Evolutionary conservation across 2,329 filamentous ascomycete genomes (phyloP).

Genomic region (Decorospora gaudefroyi): DNA sequence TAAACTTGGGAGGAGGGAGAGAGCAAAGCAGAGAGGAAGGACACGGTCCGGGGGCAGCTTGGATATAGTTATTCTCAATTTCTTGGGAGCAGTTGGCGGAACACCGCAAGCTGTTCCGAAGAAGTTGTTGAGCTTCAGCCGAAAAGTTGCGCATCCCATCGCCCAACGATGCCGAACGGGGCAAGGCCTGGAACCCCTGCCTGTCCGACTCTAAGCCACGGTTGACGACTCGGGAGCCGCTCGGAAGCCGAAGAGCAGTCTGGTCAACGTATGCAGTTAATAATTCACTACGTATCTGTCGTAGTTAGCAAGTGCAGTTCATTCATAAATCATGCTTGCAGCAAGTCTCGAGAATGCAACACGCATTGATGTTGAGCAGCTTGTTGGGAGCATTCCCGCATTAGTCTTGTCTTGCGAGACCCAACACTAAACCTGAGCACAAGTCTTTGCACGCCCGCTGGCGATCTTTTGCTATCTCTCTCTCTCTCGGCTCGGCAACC

Average conservation of each 20-base stretch:
- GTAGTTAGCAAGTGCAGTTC: slow-evolving; percentile 1
- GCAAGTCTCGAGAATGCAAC: too few species aligned
- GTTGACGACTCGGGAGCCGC: slow-evolving; percentile 22
- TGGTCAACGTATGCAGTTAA: too few species aligned
- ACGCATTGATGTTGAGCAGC: too few species aligned
- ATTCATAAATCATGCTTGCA: not conserved
- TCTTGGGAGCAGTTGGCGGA: slow-evolving; percentile 25
- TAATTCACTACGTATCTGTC: not conserved
- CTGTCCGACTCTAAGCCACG: slow-evolving; percentile 18
- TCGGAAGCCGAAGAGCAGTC: slow-evolving; percentile 26
- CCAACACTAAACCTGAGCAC: slow-evolving; percentile 18
- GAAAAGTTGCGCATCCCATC: slow-evolving; percentile 20
- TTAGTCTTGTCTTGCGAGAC: slow-evolving; percentile 29
- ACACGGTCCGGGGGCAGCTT: slow-evolving; percentile 4
- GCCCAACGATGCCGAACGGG: slow-evolving; percentile 37
- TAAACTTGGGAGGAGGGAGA: slow-evolving; percentile 5
- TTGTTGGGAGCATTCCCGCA: slow-evolving; percentile 31
- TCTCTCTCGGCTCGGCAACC: too few species aligned
- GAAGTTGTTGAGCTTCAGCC: slow-evolving; percentile 47
- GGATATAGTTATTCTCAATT: slow-evolving; percentile 36
- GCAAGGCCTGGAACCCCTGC: slow-evolving; percentile 28
- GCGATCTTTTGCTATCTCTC: slow-evolving; percentile 30
- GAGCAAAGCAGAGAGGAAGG: slow-evolving; percentile 13
- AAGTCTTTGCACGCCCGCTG: slow-evolving; percentile 17
- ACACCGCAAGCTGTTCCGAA: slow-evolving; percentile 40